These are phyloP conservation scores for Quercus mongolica DNA, from an alignment of 306 rosid genomes.

Conservation along the genomic window DNA sequence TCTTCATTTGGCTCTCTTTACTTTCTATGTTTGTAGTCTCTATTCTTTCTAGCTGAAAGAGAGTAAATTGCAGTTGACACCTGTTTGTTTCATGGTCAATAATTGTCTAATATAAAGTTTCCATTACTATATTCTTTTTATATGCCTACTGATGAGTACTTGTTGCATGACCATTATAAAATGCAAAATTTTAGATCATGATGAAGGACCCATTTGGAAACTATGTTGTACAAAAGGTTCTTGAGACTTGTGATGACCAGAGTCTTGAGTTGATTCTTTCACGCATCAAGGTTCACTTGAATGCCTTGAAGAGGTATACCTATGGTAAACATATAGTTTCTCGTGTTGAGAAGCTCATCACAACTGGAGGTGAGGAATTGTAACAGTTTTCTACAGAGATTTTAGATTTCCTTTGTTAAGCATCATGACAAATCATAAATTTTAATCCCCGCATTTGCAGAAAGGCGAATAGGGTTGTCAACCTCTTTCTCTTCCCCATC, in stretches of 20 bases:
- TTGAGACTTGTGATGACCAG: conserved; percentile 84
- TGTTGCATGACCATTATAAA: conserved; percentile 17
- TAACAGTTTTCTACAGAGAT: conserved; percentile 4
- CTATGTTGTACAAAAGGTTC: conserved; percentile 95
- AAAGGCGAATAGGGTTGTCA: conserved; percentile 85
- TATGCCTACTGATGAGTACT: neutral
- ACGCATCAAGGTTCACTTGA: conserved; percentile 93
- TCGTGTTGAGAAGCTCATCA: conserved; percentile 93
- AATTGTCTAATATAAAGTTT: neutral
- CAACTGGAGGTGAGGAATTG: conserved; percentile 73
- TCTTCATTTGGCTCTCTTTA: no score
- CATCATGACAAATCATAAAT: conserved; percentile 9
- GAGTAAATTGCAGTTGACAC: neutral
- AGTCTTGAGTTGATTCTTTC: conserved; percentile 88
- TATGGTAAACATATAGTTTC: conserved; percentile 94
- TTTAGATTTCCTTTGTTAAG: conserved; percentile 3
- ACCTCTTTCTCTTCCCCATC: conserved; percentile 46
- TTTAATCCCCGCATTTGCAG: conserved; percentile 41
- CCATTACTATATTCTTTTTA: neutral
- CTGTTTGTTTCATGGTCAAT: neutral
- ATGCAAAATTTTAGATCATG: conserved; percentile 67
- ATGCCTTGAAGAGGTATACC: conserved; percentile 82
- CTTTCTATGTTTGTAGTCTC: no score
- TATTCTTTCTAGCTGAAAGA: no score
- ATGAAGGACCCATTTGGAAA: conserved; percentile 99